Conservation (phyloP, 257 asterid species). For the Solanum dulcamara region DNA sequence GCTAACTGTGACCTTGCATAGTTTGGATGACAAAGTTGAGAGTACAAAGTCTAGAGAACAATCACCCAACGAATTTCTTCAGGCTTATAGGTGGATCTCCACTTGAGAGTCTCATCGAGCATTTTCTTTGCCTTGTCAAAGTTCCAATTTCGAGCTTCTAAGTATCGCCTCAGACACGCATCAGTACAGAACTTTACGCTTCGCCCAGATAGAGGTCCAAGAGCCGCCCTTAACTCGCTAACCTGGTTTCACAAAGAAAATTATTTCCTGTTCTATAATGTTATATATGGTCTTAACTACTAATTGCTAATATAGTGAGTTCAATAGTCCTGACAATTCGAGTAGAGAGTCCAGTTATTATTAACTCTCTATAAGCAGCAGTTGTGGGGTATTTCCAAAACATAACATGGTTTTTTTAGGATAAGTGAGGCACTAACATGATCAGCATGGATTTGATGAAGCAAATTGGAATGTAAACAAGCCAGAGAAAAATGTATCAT, state of each 20-base stretch:
- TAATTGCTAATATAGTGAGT: background rate
- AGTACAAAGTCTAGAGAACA: background rate
- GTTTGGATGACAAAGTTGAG: background rate
- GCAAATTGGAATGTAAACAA: background rate
- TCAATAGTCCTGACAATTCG: background rate
- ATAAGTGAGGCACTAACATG: background rate
- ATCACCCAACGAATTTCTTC: conserved; percentile 93
- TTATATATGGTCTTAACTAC: background rate
- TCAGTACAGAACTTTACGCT: conserved; percentile 52
- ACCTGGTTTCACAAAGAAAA: conserved; percentile 28
- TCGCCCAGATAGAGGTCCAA: conserved; percentile 53
- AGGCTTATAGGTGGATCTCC: conserved; percentile 70
- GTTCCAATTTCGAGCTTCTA: conserved; percentile 78
- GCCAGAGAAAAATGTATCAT: background rate
- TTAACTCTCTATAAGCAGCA: background rate
- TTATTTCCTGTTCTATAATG: background rate
- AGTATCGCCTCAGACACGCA: conserved; percentile 54
- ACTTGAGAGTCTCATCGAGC: conserved; percentile 60
- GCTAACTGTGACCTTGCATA: background rate
- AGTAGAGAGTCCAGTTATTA: background rate
- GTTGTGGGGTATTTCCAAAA: background rate
- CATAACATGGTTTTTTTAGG: background rate
- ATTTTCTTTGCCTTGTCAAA: conserved; percentile 64
- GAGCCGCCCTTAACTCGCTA: conserved; percentile 36
- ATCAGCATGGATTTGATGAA: background rate